Conservation (phyloP, 345 rosid species). For the Arabis hirsuta region DNA sequence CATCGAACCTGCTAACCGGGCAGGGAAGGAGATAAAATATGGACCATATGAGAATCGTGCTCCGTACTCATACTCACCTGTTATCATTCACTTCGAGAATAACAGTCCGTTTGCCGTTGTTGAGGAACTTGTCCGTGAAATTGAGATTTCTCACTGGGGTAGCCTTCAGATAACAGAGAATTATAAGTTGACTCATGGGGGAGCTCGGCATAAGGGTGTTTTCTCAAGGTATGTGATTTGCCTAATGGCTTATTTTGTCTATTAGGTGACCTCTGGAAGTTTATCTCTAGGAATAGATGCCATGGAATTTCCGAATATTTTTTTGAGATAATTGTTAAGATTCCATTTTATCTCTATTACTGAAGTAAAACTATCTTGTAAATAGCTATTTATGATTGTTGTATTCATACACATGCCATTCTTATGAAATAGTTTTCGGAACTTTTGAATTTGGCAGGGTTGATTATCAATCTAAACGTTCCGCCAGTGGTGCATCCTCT, state of each 20-base stretch:
- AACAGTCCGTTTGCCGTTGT: constrained; percentile 97
- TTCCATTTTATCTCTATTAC: constrained; percentile 9
- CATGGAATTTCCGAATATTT: background rate
- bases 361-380: background rate
- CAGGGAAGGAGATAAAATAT: constrained; percentile 79
- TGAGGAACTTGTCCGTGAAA: constrained; percentile 92
- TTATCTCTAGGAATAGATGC: constrained; percentile 7
- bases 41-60: constrained; percentile 84
- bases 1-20: constrained; percentile 77
- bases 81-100: constrained; percentile 86
- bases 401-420: constrained; percentile 9
- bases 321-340: constrained; percentile 21
- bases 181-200: constrained; percentile 84
- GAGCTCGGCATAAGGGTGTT: constrained; percentile 94
- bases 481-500: constrained; percentile 72
- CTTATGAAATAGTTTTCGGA: constrained; percentile 28
- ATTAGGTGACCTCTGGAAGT: background rate
- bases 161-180: constrained; percentile 88
- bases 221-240: constrained; percentile 74
- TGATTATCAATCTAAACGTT: constrained; percentile 85
- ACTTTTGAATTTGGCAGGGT: constrained; percentile 66
- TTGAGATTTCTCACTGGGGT: constrained; percentile 99
- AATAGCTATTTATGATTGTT: background rate
- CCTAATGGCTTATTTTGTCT: background rate
- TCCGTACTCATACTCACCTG: constrained; percentile 77